Evolutionary conservation across 768 basidiomycete genomes (phyloP).

Genomic region (Boletellus ananas): DNA sequence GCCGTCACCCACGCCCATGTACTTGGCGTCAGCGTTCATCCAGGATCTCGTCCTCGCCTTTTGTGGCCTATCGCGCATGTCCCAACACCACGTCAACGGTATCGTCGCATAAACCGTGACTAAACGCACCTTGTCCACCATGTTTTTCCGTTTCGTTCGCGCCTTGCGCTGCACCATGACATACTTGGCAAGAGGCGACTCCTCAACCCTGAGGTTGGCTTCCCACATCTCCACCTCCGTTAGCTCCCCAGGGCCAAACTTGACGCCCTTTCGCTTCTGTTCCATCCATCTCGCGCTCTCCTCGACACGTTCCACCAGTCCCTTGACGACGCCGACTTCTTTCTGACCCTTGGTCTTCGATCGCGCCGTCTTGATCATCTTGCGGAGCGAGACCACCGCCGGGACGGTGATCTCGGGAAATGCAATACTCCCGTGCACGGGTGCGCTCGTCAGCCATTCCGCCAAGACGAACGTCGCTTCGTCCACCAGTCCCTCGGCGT

Average conservation of each 20-base stretch:
- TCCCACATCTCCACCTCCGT: slow-evolving; percentile 75
- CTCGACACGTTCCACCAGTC: slow-evolving; percentile 82
- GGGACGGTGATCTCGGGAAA: slow-evolving; percentile 93
- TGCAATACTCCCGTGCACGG: slow-evolving; percentile 80
- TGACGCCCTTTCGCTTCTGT: slow-evolving; percentile 59
- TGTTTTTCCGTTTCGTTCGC: slow-evolving; percentile 64
- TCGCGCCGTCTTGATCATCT: slow-evolving; percentile 63
- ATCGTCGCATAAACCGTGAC: not conserved
- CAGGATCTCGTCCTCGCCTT: slow-evolving; percentile 67
- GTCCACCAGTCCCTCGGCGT: slow-evolving; percentile 77
- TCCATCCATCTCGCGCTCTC: slow-evolving; percentile 80
- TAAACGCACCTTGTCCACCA: slow-evolving; percentile 67
- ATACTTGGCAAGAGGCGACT: slow-evolving; percentile 79
- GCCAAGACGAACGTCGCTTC: slow-evolving; percentile 76
- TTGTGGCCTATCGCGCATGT: slow-evolving; percentile 50
- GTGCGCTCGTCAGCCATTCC: slow-evolving; percentile 70
- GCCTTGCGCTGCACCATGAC: slow-evolving; percentile 77
- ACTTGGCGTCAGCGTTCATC: slow-evolving; percentile 36
- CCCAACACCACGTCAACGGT: slow-evolving; percentile 15
- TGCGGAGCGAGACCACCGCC: slow-evolving; percentile 64
- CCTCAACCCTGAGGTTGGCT: slow-evolving; percentile 51
- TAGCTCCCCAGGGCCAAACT: slow-evolving; percentile 71
- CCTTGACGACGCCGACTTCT: slow-evolving; percentile 63
- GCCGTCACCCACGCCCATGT: not conserved
- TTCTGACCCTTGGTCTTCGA: slow-evolving; percentile 43